Evolutionary conservation across 352 stramenopile genomes (phyloP).

Genomic region (Globisporangium paroecandrum): DNA sequence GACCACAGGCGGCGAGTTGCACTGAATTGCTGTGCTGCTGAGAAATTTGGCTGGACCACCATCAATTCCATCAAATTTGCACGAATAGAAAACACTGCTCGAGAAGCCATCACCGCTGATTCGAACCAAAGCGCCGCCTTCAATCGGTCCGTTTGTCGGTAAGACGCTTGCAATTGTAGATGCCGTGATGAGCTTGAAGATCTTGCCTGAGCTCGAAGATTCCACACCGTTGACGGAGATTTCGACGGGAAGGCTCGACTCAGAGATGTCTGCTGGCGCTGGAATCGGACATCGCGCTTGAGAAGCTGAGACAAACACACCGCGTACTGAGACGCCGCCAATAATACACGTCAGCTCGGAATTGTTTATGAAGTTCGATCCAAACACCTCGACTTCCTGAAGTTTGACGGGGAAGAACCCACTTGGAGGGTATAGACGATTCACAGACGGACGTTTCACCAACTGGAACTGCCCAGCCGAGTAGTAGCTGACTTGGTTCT

Average conservation of each 20-base stretch:
- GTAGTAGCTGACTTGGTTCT: conserved; percentile 2
- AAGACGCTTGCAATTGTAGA: conserved; percentile 2
- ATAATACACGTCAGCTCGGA: conserved; percentile 8
- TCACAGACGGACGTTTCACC: conserved; percentile 2
- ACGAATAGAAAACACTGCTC: conserved; percentile 3
- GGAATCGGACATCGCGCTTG: conserved; percentile 6
- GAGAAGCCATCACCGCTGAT: conserved; percentile 14
- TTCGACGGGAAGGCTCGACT: background rate
- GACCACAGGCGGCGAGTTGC: background rate
- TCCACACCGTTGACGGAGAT: conserved; percentile 7
- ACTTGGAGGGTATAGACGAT: conserved; percentile 7
- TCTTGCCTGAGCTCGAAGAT: conserved; percentile 7
- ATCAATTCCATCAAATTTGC: background rate
- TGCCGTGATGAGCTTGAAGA: background rate
- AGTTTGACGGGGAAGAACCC: conserved; percentile 7
- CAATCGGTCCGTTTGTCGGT: conserved; percentile 26
- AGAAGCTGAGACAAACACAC: conserved; percentile 4
- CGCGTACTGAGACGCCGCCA: background rate
- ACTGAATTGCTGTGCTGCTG: background rate
- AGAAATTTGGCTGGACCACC: background rate
- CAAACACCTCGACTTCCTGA: conserved; percentile 8
- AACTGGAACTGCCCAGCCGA: conserved; percentile 5
- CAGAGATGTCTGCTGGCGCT: background rate
- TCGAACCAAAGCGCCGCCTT: background rate
- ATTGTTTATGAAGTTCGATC: conserved; percentile 6